phyloP scores from a whole-genome alignment of 108 stramenopile genomes.

The Skeletonema marinoi region DNA sequence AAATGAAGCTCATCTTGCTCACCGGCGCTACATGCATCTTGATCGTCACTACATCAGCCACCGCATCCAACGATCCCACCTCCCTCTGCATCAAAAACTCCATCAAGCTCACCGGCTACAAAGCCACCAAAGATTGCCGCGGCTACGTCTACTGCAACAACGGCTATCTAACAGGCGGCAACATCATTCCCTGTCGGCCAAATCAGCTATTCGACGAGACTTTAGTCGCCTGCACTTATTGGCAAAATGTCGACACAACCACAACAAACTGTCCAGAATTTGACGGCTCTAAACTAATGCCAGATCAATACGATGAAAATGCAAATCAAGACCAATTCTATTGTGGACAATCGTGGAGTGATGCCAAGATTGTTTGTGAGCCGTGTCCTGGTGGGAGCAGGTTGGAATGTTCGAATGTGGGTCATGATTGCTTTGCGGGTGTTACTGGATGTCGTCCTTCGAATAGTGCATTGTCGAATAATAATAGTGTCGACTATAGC shows the following conservation, averaged over 20 bases:
- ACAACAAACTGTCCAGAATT: constrained; percentile 23
- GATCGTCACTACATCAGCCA: neutral
- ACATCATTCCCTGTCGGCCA: constrained; percentile 36
- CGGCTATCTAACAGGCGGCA: constrained; percentile 40
- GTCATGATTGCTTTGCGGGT: constrained; percentile 44
- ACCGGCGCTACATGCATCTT: no score
- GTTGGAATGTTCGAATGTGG: constrained; percentile 31
- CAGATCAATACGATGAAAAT: constrained; percentile 36
- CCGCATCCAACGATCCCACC: constrained; percentile 31
- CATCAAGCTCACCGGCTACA: constrained; percentile 21
- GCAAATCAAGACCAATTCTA: constrained; percentile 37
- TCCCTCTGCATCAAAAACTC: constrained; percentile 12
- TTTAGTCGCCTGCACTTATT: constrained; percentile 17
- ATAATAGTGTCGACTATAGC: neutral
- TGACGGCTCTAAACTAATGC: constrained; percentile 27
- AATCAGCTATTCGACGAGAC: constrained; percentile 43
- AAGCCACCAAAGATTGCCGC: constrained; percentile 35
- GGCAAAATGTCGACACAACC: constrained; percentile 28
- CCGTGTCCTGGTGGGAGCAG: constrained; percentile 39
- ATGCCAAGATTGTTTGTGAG: constrained; percentile 30
- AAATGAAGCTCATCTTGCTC: no score
- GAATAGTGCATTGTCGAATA: neutral
- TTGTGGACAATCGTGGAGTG: constrained; percentile 31
- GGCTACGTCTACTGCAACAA: constrained; percentile 46
- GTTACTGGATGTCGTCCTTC: constrained; percentile 28